Evolutionary conservation across 2,329 filamentous ascomycete genomes (phyloP).

Genomic region (Aschersonia sp.): DNA sequence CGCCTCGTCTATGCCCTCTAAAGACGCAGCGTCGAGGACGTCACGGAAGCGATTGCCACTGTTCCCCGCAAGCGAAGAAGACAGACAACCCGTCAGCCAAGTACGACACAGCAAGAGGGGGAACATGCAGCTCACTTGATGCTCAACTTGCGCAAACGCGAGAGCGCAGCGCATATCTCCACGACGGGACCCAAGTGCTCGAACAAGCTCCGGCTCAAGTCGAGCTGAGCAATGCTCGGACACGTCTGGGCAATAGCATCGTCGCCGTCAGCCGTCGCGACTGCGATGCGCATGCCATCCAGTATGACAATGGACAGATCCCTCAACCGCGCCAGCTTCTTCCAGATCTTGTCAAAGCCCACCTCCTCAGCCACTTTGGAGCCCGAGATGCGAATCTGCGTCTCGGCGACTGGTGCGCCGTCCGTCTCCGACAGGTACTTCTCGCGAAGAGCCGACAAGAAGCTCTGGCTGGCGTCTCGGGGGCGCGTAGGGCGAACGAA

Average conservation of each 20-base stretch:
- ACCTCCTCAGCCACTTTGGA: slow-evolving; percentile 80
- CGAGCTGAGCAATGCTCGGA: slow-evolving; percentile 60
- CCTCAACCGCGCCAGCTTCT: slow-evolving; percentile 61
- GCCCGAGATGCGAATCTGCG: slow-evolving; percentile 52
- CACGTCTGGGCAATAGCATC: slow-evolving; percentile 35
- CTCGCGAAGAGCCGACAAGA: slow-evolving; percentile 63
- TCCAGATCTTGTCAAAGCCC: slow-evolving; percentile 84
- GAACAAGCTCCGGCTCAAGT: slow-evolving; percentile 76
- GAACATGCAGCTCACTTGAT: slow-evolving; percentile 46
- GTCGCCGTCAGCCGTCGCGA: slow-evolving; percentile 15
- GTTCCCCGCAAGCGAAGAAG: neutral
- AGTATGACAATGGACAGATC: slow-evolving; percentile 72
- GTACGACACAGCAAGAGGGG: neutral
- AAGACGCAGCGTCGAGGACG: slow-evolving; percentile 19
- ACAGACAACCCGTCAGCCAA: neutral
- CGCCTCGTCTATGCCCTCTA: slow-evolving; percentile 18
- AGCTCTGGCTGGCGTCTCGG: slow-evolving; percentile 53
- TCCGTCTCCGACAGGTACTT: slow-evolving; percentile 61
- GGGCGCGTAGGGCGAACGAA: slow-evolving; percentile 71
- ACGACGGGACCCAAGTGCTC: slow-evolving; percentile 51
- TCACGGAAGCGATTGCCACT: slow-evolving; percentile 61
- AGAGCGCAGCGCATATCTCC: slow-evolving; percentile 56
- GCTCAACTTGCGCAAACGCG: slow-evolving; percentile 49
- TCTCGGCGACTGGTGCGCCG: slow-evolving; percentile 15
- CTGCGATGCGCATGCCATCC: slow-evolving; percentile 54